phyloP scores from a whole-genome alignment of 2,329 filamentous ascomycete genomes.

The Chalaropsis ovoidea region DNA sequence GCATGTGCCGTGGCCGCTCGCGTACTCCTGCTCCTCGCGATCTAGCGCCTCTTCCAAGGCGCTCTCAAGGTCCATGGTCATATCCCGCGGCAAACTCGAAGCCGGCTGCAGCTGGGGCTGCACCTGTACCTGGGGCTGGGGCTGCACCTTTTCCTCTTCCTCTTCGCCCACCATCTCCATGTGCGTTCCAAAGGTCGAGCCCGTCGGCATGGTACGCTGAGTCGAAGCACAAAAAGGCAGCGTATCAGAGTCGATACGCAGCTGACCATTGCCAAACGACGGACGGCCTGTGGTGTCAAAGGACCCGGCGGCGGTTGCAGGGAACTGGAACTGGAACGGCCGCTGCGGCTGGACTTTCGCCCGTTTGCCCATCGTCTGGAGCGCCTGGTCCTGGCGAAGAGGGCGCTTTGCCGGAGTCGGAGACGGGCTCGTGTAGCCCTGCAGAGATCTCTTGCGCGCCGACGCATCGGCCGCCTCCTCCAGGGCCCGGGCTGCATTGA shows the following conservation, averaged over 20 bases:
- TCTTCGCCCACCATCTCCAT: slow-evolving; percentile 6
- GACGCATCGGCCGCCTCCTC: not conserved
- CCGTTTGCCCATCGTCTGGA: not conserved
- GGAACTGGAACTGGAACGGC: too few species aligned
- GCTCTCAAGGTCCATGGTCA: slow-evolving; percentile 21
- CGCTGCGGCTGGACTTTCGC: not conserved
- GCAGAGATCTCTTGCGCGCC: not conserved
- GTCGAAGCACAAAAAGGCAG: slow-evolving; percentile 9
- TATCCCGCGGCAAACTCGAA: slow-evolving; percentile 5
- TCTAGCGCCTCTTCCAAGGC: slow-evolving; percentile 18
- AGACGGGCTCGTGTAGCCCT: slow-evolving; percentile 2
- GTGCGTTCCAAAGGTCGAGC: slow-evolving; percentile 10
- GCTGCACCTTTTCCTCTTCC: not conserved
- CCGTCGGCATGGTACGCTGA: not conserved
- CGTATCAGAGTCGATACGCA: slow-evolving; percentile 18
- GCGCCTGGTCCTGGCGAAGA: not conserved
- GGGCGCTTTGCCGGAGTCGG: slow-evolving; percentile 3
- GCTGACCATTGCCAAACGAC: slow-evolving; percentile 14
- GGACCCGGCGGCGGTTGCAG: not conserved
- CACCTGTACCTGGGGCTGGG: not conserved
- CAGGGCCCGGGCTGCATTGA: slow-evolving; percentile 18
- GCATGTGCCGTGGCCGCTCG: not conserved
- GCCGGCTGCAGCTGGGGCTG: too few species aligned
- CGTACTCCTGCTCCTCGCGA: slow-evolving; percentile 19
- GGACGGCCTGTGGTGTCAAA: not conserved